A percentile compares a stretch with the other conserved stretches of the same genome.
These are phyloP conservation scores for Trebouxia sp. DNA, from an alignment of 139 green algal genomes.

Conservation along the genomic window DNA sequence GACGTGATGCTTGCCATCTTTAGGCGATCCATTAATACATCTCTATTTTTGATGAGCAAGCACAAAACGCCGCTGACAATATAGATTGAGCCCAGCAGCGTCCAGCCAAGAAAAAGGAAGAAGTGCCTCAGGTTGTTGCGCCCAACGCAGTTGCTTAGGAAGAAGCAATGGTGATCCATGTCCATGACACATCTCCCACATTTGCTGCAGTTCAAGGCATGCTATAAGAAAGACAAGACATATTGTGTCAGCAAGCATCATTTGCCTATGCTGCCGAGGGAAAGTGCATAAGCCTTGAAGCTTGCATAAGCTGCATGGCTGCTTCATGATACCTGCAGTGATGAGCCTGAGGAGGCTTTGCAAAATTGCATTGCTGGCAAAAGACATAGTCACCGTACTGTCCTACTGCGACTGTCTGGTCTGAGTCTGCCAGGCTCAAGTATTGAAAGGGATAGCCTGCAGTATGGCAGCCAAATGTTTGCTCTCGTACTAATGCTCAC, in stretches of 20 bases:
- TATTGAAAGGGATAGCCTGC: not conserved
- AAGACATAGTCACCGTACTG: constrained; percentile 25
- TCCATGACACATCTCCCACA: constrained; percentile 36
- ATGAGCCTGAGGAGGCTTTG: constrained; percentile 33
- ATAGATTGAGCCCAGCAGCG: constrained; percentile 18
- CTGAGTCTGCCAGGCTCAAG: not conserved
- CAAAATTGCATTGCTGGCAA: constrained; percentile 11
- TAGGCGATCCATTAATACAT: not conserved
- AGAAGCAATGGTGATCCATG: constrained; percentile 49
- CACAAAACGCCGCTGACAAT: not conserved
- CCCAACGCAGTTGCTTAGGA: constrained; percentile 39
- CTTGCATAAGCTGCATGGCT: not conserved
- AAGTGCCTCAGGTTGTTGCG: constrained; percentile 31
- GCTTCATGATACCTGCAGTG: constrained; percentile 36
- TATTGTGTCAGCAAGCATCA: no score
- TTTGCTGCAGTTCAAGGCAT: constrained; percentile 9
- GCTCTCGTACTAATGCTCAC: no score
- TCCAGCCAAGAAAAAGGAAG: constrained; percentile 32
- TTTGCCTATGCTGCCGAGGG: no score
- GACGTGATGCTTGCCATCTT: no score
- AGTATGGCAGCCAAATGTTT: no score
- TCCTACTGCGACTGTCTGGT: not conserved
- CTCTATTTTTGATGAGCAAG: not conserved
- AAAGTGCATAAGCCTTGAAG: no score
- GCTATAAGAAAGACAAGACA: no score